A percentile compares a stretch with the other conserved stretches of the same genome.
phyloP scores from a whole-genome alignment of 2,329 filamentous ascomycete genomes.

The Penicillium aurantiogriseum region DNA sequence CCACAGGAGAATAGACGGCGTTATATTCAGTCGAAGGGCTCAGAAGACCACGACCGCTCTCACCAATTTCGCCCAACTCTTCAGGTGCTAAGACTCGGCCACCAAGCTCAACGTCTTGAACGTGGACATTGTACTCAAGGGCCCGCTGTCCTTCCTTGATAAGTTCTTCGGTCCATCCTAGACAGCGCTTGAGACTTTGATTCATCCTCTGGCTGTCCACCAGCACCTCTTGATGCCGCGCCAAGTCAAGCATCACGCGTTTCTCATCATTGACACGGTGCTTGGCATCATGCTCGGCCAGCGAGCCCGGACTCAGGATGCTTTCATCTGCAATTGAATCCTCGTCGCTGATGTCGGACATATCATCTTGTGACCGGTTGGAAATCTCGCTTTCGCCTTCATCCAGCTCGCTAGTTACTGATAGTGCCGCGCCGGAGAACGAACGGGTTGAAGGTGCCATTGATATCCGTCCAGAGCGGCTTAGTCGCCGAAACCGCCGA shows the following conservation, averaged over 20 bases:
- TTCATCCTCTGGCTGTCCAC: constrained; percentile 94
- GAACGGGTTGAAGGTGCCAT: constrained; percentile 51
- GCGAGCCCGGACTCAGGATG: constrained; percentile 34
- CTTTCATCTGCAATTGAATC: constrained; percentile 40
- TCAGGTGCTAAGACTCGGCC: constrained; percentile 74
- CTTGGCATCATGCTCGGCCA: constrained; percentile 43
- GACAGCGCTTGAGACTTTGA: constrained; percentile 83
- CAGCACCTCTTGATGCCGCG: constrained; percentile 84
- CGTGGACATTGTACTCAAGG: constrained; percentile 74
- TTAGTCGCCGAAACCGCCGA: constrained; percentile 80
- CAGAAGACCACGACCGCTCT: constrained; percentile 34
- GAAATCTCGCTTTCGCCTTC: constrained; percentile 36
- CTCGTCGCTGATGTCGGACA: constrained; percentile 43
- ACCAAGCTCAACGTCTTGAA: constrained; percentile 77
- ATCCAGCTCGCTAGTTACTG: constrained; percentile 48
- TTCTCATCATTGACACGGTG: constrained; percentile 75
- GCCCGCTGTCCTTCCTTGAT: constrained; percentile 88
- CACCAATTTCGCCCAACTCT: constrained; percentile 50
- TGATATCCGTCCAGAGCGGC: constrained; percentile 73
- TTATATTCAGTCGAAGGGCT: constrained; percentile 29
- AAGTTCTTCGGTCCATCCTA: constrained; percentile 84
- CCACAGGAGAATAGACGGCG: constrained; percentile 6
- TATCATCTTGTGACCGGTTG: constrained; percentile 32
- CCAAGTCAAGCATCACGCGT: constrained; percentile 77
- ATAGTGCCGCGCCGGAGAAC: constrained; percentile 44